Evolutionary conservation across 331 rosid species (phyloP), one percentile per base, ranked within the genome.

Genomic region (Saraca asoca): DNA sequence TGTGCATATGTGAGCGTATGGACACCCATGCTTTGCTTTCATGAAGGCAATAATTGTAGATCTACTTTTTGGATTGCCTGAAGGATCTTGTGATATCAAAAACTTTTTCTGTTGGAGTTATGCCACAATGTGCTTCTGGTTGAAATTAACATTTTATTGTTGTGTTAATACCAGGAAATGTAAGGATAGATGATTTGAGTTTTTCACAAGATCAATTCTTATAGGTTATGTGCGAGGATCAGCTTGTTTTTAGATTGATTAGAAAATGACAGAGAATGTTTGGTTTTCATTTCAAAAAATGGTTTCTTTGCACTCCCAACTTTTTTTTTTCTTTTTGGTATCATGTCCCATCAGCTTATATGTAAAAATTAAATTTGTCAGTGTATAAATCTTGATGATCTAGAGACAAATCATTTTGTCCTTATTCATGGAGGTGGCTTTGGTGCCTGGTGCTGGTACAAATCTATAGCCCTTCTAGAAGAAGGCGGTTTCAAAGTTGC

Each of bases 361-460:
- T 60, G 29, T 6, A 24, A 14, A 16, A 1, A 56, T 67, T 55
- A 54, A 49, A 50, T 50, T 74, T 63, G 77, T 33, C 82, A 93
- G 98, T 89, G 74, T 57, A 53, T 88, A 70, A 88, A 86, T 39
- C 87, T 85, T 7, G 96, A 88, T 37, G 97, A 88, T 64, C 82
- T 94, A 37, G 99, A 90, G 69, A 90, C 95, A 72, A 81, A 73
- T 70, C 88, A 75, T 82, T 86, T 88, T 85, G 91, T 94, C 64
- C 99, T 94, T 77, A 89, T 94, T 41, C 99, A 94, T 64, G 99
- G 99, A 62, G 99, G 99, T 38, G 99, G 99, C 42, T 94, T 90
- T 51, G 99, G 99, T 62, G 99, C 99, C 15, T 94, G 99, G 99
- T 94, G 99, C 77, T 94, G 99, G 99, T 94, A 94, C 75, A 94